A percentile compares a stretch with the other conserved stretches of the same genome.
Evolutionary conservation across 176 grass and related monocot species (phyloP).

Genomic region (Poa annua): DNA sequence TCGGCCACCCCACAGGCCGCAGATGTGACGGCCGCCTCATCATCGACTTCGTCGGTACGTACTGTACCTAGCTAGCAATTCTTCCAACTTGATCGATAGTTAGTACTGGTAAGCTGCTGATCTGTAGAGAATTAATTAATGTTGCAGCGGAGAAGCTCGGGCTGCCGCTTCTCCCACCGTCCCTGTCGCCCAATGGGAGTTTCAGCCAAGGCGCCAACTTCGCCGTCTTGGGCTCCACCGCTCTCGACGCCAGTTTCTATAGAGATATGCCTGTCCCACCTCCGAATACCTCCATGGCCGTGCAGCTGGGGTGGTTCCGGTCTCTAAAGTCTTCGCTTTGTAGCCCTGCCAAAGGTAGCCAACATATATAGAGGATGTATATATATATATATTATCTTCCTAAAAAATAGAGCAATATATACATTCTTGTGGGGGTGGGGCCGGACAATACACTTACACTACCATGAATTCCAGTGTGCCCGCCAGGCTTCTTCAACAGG

Average conservation of each 20-base stretch:
- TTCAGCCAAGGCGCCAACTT: slow-evolving; percentile 58
- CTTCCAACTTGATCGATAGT: too few relatives aligned
- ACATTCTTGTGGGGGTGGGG: too few relatives aligned
- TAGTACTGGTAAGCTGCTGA: too few relatives aligned
- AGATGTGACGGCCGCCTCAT: slow-evolving; percentile 52
- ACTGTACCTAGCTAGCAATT: neutral
- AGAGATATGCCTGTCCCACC: neutral
- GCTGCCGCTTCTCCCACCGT: slow-evolving; percentile 42
- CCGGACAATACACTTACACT: too few relatives aligned
- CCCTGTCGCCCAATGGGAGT: slow-evolving; percentile 16
- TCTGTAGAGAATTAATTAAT: too few relatives aligned
- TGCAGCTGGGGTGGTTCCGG: slow-evolving; percentile 57
- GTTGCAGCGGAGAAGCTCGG: slow-evolving; percentile 41
- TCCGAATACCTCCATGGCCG: slow-evolving; percentile 35
- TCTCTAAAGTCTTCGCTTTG: slow-evolving; percentile 51
- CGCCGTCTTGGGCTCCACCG: slow-evolving; percentile 46
- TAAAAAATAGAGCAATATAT: too few relatives aligned
- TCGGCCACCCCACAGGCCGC: slow-evolving; percentile 52
- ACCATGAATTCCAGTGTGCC: slow-evolving; percentile 24
- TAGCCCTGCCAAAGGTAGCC: slow-evolving; percentile 26
- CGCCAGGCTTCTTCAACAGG: slow-evolving; percentile 17
- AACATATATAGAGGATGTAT: too few relatives aligned
- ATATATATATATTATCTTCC: too few relatives aligned
- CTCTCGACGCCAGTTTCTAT: slow-evolving; percentile 41
- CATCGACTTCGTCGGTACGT: slow-evolving; percentile 62